Percentiles rank a stretch among this genome's conserved stretches.
phyloP scores from a whole-genome alignment of 805 yeast genomes.

The Saturnispora sekii region DNA sequence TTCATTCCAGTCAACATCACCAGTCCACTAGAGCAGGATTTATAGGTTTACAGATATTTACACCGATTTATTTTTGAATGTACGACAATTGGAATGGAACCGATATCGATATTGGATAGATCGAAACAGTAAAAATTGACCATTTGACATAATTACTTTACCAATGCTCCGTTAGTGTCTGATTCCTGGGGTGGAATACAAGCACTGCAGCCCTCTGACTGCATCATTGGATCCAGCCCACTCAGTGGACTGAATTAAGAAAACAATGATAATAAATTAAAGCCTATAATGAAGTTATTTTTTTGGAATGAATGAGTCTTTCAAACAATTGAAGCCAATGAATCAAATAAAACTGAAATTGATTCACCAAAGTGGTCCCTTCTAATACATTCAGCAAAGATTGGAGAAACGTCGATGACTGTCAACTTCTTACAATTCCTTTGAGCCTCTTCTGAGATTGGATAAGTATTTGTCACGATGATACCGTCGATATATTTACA shows the following conservation, averaged over 20 bases:
- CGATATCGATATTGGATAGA: neutral
- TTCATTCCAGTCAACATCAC: slow-evolving; percentile 84
- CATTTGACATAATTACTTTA: slow-evolving; percentile 16
- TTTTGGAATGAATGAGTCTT: neutral
- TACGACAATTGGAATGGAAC: neutral
- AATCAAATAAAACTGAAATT: slow-evolving; percentile 85
- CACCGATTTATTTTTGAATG: neutral
- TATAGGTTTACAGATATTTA: slow-evolving; percentile 1
- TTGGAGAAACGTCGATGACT: slow-evolving; percentile 87
- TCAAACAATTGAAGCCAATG: slow-evolving; percentile 47
- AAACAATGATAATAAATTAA: slow-evolving; percentile 6
- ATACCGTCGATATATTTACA: slow-evolving; percentile 82
- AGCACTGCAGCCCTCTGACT: slow-evolving; percentile 47
- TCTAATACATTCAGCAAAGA: slow-evolving; percentile 96
- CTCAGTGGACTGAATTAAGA: slow-evolving; percentile 12
- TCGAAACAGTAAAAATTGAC: neutral
- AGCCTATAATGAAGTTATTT: neutral
- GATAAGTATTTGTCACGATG: slow-evolving; percentile 94
- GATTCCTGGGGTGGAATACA: slow-evolving; percentile 21
- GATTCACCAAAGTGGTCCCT: slow-evolving; percentile 98
- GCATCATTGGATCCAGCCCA: slow-evolving; percentile 38
- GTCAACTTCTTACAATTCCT: slow-evolving; percentile 59
- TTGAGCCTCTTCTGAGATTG: slow-evolving; percentile 58
- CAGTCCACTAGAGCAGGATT: slow-evolving; percentile 31
- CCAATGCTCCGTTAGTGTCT: slow-evolving; percentile 57